Evolutionary conservation across 352 stramenopile genomes (phyloP), one percentile per base, ranked within the genome.

Genomic region (Phytopythium montanum): DNA sequence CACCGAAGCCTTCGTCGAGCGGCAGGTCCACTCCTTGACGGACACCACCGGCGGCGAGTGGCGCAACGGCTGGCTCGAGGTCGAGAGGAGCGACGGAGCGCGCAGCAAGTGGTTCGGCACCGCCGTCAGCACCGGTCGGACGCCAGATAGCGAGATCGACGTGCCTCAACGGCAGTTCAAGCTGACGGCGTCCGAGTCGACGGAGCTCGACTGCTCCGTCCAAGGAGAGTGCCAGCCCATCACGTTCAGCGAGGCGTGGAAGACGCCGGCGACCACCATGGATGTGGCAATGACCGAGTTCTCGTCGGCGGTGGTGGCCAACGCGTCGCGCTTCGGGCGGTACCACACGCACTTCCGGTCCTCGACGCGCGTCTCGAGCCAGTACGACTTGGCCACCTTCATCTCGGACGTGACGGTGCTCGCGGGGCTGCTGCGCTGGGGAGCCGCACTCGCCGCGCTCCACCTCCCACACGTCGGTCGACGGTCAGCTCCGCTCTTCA

Each of bases 61-160:
- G 70, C 55, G 53, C 25, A 70, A 79, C 31, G 70, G 70, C 31
- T 79, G 70, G 70, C 73, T 69, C 18, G 56, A 69, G 45, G 46
- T 56, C 19, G 46, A 67, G 41, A 19, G 21, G 7, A 48, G n/a
- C 18, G 25, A 19, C 21, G 42, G 26, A 1, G 56, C 64, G 13
- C 49, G 39, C 3, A 65, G 39, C 3, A 65, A 62, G 19, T 79
- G 71, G 71, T 66, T 70, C 29, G 45, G 61, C 3, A 59, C 74
- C 23, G 18, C 73, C 6, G 36, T 79, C 10, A 74, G 59, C 38
- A 76, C 64, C 1, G 46, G 38, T 23, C 19, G 34, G 9, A 59
- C 18, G 3, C 16, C 19, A 5, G 25, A 25, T 18, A 28, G 25
- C 3, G 50, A 31, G 7, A 42, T 44, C 34, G 16, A 25, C 18